Evolutionary conservation across 2,329 filamentous ascomycete genomes (phyloP).

Genomic region (Pseudocercospora vitis): DNA sequence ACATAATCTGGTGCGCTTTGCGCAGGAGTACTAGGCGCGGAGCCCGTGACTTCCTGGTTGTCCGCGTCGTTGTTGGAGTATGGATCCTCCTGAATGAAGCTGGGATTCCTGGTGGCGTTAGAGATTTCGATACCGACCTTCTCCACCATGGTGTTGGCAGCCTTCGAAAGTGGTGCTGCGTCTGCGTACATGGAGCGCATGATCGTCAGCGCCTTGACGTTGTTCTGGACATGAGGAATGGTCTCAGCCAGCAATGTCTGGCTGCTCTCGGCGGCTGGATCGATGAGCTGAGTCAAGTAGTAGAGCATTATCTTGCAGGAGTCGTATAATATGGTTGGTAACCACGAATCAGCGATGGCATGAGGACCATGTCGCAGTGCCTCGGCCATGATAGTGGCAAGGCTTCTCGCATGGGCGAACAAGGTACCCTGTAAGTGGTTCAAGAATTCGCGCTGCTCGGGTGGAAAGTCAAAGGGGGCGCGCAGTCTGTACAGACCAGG

Average conservation of each 20-base stretch:
- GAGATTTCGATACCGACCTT: conserved; percentile 27
- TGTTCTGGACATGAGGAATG: conserved; percentile 27
- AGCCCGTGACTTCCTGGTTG: conserved; percentile 16
- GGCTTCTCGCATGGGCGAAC: conserved; percentile 27
- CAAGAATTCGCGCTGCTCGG: conserved; percentile 27
- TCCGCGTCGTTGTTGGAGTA: conserved; percentile 26
- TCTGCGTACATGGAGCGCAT: conserved; percentile 31
- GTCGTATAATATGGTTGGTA: conserved; percentile 29
- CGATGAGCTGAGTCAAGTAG: conserved; percentile 29
- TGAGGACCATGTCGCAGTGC: conserved; percentile 28
- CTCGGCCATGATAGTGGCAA: conserved; percentile 29
- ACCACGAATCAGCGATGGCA: conserved; percentile 29
- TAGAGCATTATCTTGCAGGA: conserved; percentile 32
- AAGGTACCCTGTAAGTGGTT: conserved; percentile 26
- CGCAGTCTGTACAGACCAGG: conserved; percentile 29
- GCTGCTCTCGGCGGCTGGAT: conserved; percentile 24
- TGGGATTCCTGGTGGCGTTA: conserved; percentile 18
- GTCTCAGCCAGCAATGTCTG: conserved; percentile 26
- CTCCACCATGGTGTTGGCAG: conserved; percentile 29
- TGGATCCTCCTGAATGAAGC: conserved; percentile 29
- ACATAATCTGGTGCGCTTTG: conserved; percentile 31
- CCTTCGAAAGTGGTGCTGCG: conserved; percentile 25
- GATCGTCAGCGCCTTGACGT: conserved; percentile 28
- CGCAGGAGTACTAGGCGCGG: conserved; percentile 26
- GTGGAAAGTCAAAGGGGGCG: conserved; percentile 25